Base-by-base conservation (phyloP, 2,329 filamentous ascomycete species). In the Apiospora aurea region DNA sequence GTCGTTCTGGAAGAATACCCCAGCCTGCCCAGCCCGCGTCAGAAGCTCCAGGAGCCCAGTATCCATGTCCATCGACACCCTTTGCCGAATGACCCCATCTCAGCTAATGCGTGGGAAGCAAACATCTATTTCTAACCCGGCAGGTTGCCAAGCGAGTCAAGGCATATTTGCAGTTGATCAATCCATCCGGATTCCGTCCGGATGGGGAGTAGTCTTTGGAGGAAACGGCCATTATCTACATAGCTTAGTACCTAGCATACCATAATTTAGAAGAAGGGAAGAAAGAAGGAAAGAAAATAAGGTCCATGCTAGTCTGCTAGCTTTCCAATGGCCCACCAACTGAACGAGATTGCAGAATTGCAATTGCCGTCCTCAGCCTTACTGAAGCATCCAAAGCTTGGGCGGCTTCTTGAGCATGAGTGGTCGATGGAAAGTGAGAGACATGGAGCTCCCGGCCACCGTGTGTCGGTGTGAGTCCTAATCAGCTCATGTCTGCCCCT, bases 401-500 rank as follows among this genome's bases (percentile, higher is more conserved):
- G 57, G 21, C 29, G 34, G 21, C 57, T 64, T 64, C 57, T 64
- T 21, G 29, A n/a, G 34, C 34, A 8, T 64, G 57, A 64, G 57
- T 64, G 57, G 57, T 7, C 41, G 57, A 41, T n/a, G 6, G 26
- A 29, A 29, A 29, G 26, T 38, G 34, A 41, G 8, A 41, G 57
- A 14, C 57, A 64, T n/a, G 57, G 57, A 64, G 21, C 57, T 41
- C 57, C 57, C 34, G 34, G 57, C 34, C 57, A 64, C 7, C 57
- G 18, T 64, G n/a, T 64, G 57, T 64, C 57, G 57, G 57, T 61
- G 53, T 64, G 57, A 64, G 57, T 64, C 57, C 57, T 13, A 64
- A 64, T 64, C 57, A 64, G 57, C 57, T 64, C 57, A 64, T 64
- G 57, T 7, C 57, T 64, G 49, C 67, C 67, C 67, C 67, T 69